A percentile compares a stretch with the other conserved stretches of the same genome.
These are phyloP conservation scores for Hyparrhenia diplandra DNA, from an alignment of 176 grass and related monocot genomes.

Conservation along the genomic window DNA sequence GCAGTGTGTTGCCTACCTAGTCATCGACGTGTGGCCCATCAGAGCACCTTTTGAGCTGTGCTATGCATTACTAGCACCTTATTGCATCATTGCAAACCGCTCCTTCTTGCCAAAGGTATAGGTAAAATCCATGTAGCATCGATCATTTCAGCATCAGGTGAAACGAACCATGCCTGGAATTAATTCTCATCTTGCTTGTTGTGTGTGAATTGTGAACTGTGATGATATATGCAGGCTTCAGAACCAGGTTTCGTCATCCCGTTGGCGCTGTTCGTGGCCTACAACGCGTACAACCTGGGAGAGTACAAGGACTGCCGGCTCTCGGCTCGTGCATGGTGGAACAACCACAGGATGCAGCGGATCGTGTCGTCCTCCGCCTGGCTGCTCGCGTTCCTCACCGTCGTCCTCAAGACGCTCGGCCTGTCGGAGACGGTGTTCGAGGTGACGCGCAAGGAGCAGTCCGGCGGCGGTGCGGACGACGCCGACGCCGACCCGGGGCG, in stretches of 20 bases:
- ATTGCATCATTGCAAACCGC: slow-evolving; percentile 36
- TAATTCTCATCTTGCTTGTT: too few relatives aligned
- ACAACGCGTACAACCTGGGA: slow-evolving; percentile 11
- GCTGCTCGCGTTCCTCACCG: slow-evolving; percentile 46
- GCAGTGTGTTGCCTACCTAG: slow-evolving; percentile 38
- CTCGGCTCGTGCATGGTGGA: slow-evolving; percentile 47
- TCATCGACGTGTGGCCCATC: slow-evolving; percentile 1
- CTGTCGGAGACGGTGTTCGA: slow-evolving; percentile 52
- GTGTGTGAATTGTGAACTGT: too few relatives aligned
- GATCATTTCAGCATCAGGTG: too few relatives aligned
- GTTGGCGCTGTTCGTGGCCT: slow-evolving; percentile 2
- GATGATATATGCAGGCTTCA: too few relatives aligned
- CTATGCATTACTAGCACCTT: slow-evolving; percentile 45
- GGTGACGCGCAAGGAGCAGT: slow-evolving; percentile 42
- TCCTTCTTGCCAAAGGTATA: slow-evolving; percentile 59
- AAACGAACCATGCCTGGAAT: too few relatives aligned
- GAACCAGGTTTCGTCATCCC: slow-evolving; percentile 19
- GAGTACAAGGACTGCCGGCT: slow-evolving; percentile 35
- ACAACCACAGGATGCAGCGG: slow-evolving; percentile 51
- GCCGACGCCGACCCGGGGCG: neutral
- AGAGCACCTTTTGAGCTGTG: slow-evolving; percentile 39
- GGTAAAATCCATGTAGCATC: too few relatives aligned
- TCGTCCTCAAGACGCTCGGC: slow-evolving; percentile 43
- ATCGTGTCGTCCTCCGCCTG: slow-evolving; percentile 32
- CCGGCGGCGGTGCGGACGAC: too few relatives aligned